A percentile compares a stretch with the other conserved stretches of the same genome.
These are phyloP conservation scores for Cercophora scortea DNA, from an alignment of 495 filamentous ascomycete species.

Conservation along the genomic window DNA sequence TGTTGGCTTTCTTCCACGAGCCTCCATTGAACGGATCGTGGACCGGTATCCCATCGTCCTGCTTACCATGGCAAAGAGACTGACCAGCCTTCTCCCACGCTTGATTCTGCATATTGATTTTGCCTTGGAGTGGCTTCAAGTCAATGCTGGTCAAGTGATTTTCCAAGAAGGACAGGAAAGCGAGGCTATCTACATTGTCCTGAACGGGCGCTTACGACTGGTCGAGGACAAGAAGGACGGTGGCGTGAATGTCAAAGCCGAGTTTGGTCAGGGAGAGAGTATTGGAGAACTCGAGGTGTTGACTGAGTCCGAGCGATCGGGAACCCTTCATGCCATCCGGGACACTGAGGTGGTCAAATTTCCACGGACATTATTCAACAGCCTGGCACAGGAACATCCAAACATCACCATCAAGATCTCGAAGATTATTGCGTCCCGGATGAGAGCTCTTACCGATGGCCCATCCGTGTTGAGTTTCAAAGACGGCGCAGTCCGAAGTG, in stretches of 20 bases:
- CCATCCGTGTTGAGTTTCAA: slow-evolving; percentile 35
- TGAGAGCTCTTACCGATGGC: slow-evolving; percentile 84
- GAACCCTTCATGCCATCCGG: slow-evolving; percentile 89
- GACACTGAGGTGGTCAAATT: slow-evolving; percentile 96
- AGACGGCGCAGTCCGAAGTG: slow-evolving; percentile 47
- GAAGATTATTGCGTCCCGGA: slow-evolving; percentile 93
- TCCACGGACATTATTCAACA: slow-evolving; percentile 93
- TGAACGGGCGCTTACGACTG: slow-evolving; percentile 81
- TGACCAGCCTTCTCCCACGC: slow-evolving; percentile 84
- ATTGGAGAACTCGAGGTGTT: slow-evolving; percentile 95
- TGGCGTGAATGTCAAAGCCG: slow-evolving; percentile 80
- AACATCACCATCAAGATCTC: slow-evolving; percentile 98
- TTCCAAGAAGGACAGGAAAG: slow-evolving; percentile 93
- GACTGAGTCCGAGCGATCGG: slow-evolving; percentile 83
- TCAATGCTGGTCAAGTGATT: slow-evolving; percentile 87
- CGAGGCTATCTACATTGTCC: slow-evolving; percentile 95
- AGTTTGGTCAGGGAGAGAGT: slow-evolving; percentile 95
- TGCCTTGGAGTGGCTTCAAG: slow-evolving; percentile 95
- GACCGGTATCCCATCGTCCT: slow-evolving; percentile 88
- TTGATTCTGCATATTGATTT: slow-evolving; percentile 96
- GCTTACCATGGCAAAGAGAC: slow-evolving; percentile 87
- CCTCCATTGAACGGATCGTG: slow-evolving; percentile 82
- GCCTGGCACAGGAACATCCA: slow-evolving; percentile 90
- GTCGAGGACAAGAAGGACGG: slow-evolving; percentile 71
- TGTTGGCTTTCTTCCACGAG: slow-evolving; percentile 85